Percentiles rank a stretch among this genome's conserved stretches.
Conservation (phyloP, 2,329 filamentous ascomycete genomes). For the Alternaria conjuncta region DNA sequence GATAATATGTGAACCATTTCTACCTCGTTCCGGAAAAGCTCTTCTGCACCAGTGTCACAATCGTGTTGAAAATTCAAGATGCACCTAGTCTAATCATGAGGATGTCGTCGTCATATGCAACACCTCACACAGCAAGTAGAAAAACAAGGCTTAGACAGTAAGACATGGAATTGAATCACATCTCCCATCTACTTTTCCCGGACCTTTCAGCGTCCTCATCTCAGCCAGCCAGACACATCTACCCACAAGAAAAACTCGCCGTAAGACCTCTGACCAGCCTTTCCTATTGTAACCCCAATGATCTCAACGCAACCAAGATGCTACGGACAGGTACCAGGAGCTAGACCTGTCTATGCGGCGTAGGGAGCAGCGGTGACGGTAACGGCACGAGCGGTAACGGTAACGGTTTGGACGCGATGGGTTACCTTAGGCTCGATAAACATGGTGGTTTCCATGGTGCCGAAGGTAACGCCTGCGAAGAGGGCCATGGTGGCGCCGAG, state of each 20-base stretch:
- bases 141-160: background rate
- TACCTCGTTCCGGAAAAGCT: background rate
- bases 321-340: background rate
- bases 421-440: background rate
- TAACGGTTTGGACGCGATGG: background rate
- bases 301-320: background rate
- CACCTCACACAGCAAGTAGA: background rate
- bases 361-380: background rate
- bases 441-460: background rate
- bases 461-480: background rate
- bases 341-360: background rate
- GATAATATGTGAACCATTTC: background rate
- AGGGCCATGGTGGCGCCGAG: background rate
- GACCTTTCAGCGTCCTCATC: background rate
- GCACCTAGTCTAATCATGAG: no score
- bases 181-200: background rate
- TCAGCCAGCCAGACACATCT: background rate
- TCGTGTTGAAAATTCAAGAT: fast-evolving
- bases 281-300: background rate
- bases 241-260: background rate
- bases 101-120: no score
- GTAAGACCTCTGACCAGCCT: background rate
- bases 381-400: background rate
- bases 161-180: background rate
- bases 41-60: no score